A percentile compares a stretch with the other conserved stretches of the same genome.
These are phyloP conservation scores for Russula lepida DNA, from an alignment of 768 basidiomycete genomes.

Conservation along the genomic window DNA sequence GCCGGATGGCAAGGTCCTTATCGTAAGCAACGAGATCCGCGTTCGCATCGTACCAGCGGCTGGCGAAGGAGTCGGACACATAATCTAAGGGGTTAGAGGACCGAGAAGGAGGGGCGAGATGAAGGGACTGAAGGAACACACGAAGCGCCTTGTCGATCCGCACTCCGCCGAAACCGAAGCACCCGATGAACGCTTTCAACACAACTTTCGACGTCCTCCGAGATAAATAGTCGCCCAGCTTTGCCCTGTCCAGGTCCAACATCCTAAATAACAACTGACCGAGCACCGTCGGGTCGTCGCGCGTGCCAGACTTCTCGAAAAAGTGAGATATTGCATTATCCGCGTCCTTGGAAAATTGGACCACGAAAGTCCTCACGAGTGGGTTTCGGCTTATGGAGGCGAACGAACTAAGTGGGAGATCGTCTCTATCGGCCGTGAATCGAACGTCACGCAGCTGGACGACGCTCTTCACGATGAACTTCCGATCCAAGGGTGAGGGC, in stretches of 20 bases:
- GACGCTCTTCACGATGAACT: constrained; percentile 84
- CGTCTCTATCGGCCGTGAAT: constrained; percentile 62
- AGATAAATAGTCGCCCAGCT: constrained; percentile 78
- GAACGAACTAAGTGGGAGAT: constrained; percentile 39
- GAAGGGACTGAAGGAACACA: constrained; percentile 77
- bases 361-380: constrained; percentile 61
- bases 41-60: constrained; percentile 89
- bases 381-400: constrained; percentile 44
- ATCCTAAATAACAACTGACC: constrained; percentile 76
- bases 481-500: constrained; percentile 54
- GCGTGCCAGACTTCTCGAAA: constrained; percentile 48
- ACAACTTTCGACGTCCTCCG: constrained; percentile 64
- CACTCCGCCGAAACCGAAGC: constrained; percentile 76
- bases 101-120: constrained; percentile 43
- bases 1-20: constrained; percentile 66
- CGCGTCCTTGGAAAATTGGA: constrained; percentile 75
- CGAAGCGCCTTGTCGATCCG: constrained; percentile 86
- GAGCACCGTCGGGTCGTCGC: constrained; percentile 64
- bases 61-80: constrained; percentile 76
- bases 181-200: constrained; percentile 77
- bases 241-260: constrained; percentile 71
- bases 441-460: constrained; percentile 66
- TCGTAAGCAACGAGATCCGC: constrained; percentile 68
- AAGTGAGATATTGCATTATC: constrained; percentile 68
- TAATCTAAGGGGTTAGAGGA: constrained; percentile 48